phyloP scores from a whole-genome alignment of 2,329 filamentous ascomycete species.

The Magnaporthiopsis poae region DNA sequence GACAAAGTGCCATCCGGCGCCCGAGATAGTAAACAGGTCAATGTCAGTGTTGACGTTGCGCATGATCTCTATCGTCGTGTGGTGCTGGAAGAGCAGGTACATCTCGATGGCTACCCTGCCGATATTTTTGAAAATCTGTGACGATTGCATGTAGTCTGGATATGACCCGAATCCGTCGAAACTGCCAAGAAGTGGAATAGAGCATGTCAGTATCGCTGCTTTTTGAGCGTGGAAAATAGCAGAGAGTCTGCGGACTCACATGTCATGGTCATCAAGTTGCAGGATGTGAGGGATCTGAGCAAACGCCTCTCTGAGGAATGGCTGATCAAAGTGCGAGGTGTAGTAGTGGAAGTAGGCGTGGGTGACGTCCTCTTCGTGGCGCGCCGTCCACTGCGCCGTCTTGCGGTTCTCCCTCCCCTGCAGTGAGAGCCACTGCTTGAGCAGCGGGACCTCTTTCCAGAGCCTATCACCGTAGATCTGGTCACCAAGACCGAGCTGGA shows the following conservation, averaged over 20 bases:
- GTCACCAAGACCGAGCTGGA: conserved; percentile 81
- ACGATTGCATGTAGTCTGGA: conserved; percentile 95
- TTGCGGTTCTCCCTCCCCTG: conserved; percentile 88
- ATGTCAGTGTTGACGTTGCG: conserved; percentile 78
- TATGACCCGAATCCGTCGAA: conserved; percentile 97
- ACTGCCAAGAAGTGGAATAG: conserved; percentile 31
- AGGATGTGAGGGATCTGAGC: conserved; percentile 92
- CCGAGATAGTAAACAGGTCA: conserved; percentile 92
- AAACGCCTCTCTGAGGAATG: conserved; percentile 86
- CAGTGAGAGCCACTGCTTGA: conserved; percentile 91
- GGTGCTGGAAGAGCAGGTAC: conserved; percentile 97
- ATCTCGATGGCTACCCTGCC: conserved; percentile 90
- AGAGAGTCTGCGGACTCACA: conserved; percentile 53
- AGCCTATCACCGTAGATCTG: conserved; percentile 92
- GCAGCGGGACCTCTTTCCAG: conserved; percentile 87
- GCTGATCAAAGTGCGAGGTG: conserved; percentile 95
- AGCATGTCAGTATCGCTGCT: not conserved
- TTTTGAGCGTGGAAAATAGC: not conserved
- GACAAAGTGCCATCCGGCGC: conserved; percentile 97
- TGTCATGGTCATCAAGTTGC: conserved; percentile 93
- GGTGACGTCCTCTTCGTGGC: conserved; percentile 87
- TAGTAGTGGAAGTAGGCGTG: conserved; percentile 99
- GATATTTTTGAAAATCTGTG: conserved; percentile 96
- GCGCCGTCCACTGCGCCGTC: conserved; percentile 81
- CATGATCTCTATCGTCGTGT: conserved; percentile 87